phyloP scores from a whole-genome alignment of 1,284 basidiomycete species.

The Kwoniella shivajii region DNA sequence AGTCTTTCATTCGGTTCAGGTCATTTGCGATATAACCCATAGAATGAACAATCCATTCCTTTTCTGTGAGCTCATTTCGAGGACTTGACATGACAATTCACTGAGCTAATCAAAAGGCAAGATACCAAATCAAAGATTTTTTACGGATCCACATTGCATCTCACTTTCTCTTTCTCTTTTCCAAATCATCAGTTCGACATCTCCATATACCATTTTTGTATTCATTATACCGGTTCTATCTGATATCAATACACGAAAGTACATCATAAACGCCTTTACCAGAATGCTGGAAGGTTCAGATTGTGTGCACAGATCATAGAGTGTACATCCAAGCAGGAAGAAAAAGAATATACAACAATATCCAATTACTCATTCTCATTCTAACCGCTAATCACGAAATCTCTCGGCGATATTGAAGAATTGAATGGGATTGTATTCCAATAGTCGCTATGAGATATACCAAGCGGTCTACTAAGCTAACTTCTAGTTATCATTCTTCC shows the following conservation, averaged over 20 bases:
- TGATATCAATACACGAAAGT: no score
- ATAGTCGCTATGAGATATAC: background rate
- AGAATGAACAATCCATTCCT: background rate
- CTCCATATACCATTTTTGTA: no score
- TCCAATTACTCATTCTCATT: background rate
- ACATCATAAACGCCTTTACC: no score
- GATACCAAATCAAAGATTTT: no score
- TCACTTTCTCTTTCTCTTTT: no score
- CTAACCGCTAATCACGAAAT: no score
- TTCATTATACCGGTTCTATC: no score
- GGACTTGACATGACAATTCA: no score
- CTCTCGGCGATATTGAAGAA: no score
- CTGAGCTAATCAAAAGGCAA: no score
- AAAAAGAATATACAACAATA: background rate
- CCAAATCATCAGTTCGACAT: background rate
- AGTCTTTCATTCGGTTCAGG: conserved; percentile 29
- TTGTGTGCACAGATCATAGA: background rate
- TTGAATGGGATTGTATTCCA: no score
- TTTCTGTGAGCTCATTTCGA: background rate
- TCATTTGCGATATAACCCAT: conserved; percentile 27
- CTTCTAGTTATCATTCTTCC: background rate
- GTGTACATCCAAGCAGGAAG: background rate
- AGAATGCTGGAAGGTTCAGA: background rate
- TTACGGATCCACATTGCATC: no score
- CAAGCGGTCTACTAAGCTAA: background rate